A percentile compares a stretch with the other conserved stretches of the same genome.
phyloP scores from a whole-genome alignment of 495 filamentous ascomycete genomes.

The Penicillium subrubescens region DNA sequence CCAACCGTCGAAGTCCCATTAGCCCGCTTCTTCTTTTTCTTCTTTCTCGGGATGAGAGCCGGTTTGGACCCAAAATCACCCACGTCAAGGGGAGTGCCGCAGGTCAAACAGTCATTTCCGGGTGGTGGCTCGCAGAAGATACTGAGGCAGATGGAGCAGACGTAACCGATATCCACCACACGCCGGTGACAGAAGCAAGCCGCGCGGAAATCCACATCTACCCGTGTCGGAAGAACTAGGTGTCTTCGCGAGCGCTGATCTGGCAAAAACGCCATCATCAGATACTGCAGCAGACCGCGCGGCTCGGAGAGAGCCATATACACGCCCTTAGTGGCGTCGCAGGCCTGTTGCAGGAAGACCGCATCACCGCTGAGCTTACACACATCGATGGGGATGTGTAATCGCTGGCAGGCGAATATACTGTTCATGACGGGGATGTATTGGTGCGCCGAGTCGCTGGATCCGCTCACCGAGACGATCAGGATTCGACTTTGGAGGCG shows the following conservation, averaged over 20 bases:
- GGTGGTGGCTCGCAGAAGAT: slow-evolving; percentile 71
- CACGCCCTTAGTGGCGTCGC: slow-evolving; percentile 84
- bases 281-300: slow-evolving; percentile 76
- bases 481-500: slow-evolving; percentile 81
- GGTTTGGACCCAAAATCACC: slow-evolving; percentile 75
- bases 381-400: slow-evolving; percentile 86
- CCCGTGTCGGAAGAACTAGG: slow-evolving; percentile 76
- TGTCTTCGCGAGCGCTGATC: slow-evolving; percentile 67
- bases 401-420: slow-evolving; percentile 88
- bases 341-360: slow-evolving; percentile 94
- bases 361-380: slow-evolving; percentile 80
- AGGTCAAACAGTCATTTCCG: slow-evolving; percentile 81
- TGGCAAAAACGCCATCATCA: slow-evolving; percentile 93
- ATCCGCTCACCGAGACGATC: slow-evolving; percentile 80
- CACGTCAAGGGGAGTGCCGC: slow-evolving; percentile 77
- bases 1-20: slow-evolving; percentile 46
- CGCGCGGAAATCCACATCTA: slow-evolving; percentile 90
- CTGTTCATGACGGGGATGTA: slow-evolving; percentile 98
- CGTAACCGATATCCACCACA: slow-evolving; percentile 90
- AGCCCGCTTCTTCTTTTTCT: slow-evolving; percentile 69
- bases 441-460: slow-evolving; percentile 79
- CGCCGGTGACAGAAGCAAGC: slow-evolving; percentile 95
- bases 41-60: slow-evolving; percentile 68
- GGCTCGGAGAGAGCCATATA: slow-evolving; percentile 74
- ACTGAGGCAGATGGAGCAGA: slow-evolving; percentile 93